phyloP scores from a whole-genome alignment of 2,329 filamentous ascomycete species.

The Trichoderma afroharzianum region DNA sequence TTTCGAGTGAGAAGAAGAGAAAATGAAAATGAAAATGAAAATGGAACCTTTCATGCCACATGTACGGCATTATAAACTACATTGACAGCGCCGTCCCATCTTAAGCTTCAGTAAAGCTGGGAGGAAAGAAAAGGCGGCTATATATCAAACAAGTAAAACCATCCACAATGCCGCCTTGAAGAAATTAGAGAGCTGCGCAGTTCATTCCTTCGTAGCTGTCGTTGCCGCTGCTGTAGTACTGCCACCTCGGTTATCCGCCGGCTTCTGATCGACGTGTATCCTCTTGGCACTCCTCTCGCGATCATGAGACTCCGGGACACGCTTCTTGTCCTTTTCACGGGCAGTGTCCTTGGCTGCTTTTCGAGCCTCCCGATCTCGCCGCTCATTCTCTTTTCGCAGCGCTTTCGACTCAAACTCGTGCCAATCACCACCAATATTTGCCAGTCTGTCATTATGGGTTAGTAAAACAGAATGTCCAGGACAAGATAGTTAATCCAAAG shows the following conservation, averaged over 20 bases:
- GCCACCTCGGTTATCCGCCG: slow-evolving; percentile 4
- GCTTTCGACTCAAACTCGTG: slow-evolving; percentile 98
- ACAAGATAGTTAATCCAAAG: neutral
- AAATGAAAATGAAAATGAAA: neutral
- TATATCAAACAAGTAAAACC: neutral
- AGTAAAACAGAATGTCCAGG: slow-evolving; percentile 22
- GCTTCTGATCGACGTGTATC: slow-evolving; percentile 29
- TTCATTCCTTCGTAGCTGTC: slow-evolving; percentile 9
- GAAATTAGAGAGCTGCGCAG: neutral
- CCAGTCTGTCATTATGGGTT: slow-evolving; percentile 51
- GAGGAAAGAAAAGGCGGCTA: neutral
- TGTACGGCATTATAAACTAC: slow-evolving; percentile 1
- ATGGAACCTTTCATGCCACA: neutral
- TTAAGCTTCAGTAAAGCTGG: neutral
- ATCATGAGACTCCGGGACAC: slow-evolving; percentile 31
- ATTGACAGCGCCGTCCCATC: neutral
- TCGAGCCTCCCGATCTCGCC: slow-evolving; percentile 52
- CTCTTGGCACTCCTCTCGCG: slow-evolving; percentile 34
- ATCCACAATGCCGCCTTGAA: neutral
- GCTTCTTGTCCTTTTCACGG: slow-evolving; percentile 40
- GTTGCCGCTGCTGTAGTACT: neutral
- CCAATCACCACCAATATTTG: slow-evolving; percentile 86
- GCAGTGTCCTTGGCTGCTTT: slow-evolving; percentile 41
- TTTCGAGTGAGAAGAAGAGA: neutral
- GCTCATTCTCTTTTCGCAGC: slow-evolving; percentile 82